phyloP scores from a whole-genome alignment of 1,284 basidiomycete species.

The Erythrobasidium hasegawianum region DNA sequence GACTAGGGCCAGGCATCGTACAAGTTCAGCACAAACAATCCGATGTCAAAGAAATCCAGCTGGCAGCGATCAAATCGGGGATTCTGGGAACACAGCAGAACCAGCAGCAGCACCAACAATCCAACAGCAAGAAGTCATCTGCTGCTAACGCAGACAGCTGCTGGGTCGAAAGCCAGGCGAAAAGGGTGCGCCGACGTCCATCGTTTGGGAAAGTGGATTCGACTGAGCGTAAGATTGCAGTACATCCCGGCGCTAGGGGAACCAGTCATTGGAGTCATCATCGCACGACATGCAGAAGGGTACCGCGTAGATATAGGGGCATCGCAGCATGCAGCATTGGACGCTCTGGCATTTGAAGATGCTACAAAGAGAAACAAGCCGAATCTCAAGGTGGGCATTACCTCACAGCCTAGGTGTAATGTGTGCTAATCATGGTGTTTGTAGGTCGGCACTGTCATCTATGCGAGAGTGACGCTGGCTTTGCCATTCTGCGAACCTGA shows the following conservation, averaged over 20 bases:
- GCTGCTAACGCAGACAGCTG: conserved; percentile 10
- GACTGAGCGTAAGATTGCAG: conserved; percentile 50
- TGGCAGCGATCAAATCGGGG: conserved; percentile 24
- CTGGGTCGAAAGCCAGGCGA: conserved; percentile 29
- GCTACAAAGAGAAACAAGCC: conserved; percentile 79
- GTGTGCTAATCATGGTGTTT: background rate
- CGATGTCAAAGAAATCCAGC: conserved; percentile 1
- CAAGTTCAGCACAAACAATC: background rate
- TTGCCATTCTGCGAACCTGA: conserved; percentile 88
- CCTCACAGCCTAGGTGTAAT: background rate
- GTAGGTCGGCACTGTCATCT: conserved; percentile 73
- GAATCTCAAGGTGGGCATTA: conserved; percentile 63
- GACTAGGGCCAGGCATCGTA: conserved; percentile 32
- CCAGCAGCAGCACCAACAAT: background rate
- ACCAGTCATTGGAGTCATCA: conserved; percentile 68
- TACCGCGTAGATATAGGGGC: conserved; percentile 78
- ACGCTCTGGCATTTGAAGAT: conserved; percentile 77
- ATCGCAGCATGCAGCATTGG: conserved; percentile 68
- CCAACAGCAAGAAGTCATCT: background rate
- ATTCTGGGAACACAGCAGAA: conserved; percentile 22
- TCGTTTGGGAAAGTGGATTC: background rate
- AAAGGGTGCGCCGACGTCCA: conserved; percentile 18
- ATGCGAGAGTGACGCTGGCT: conserved; percentile 75
- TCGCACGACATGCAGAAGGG: conserved; percentile 67
- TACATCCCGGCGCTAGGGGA: conserved; percentile 80